phyloP scores from a whole-genome alignment of 129 eudicot genomes.

The Flaveria ramosissima region DNA sequence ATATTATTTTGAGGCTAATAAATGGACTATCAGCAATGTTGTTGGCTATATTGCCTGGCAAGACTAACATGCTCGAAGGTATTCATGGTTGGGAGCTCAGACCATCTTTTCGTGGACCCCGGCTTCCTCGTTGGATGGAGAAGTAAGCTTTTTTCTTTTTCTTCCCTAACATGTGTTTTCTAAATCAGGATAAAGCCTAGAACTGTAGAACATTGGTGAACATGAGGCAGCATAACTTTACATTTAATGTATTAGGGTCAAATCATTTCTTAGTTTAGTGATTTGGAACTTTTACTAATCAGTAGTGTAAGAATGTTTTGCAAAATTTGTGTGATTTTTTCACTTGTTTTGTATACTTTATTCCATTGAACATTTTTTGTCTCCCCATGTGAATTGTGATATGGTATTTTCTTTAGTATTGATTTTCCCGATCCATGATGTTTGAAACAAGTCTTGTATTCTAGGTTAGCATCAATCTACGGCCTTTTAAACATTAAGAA shows the following conservation, averaged over 20 bases:
- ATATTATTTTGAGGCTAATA: conserved; percentile 73
- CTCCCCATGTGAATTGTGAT: neutral
- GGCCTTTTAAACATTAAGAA: conserved; percentile 1
- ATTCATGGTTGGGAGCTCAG: conserved; percentile 99
- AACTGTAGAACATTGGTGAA: neutral
- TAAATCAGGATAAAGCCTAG: neutral
- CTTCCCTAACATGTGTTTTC: neutral
- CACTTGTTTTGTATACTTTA: conserved; percentile 3
- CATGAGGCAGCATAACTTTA: neutral
- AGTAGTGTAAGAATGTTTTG: conserved; percentile 1
- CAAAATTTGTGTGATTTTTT: neutral
- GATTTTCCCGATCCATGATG: neutral
- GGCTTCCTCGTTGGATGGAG: conserved; percentile 99
- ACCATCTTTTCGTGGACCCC: conserved; percentile 94
- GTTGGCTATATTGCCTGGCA: conserved; percentile 87
- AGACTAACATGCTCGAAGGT: conserved; percentile 89
- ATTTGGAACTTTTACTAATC: neutral
- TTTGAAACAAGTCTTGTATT: neutral
- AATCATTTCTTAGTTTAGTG: neutral
- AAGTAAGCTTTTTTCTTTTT: conserved; percentile 54
- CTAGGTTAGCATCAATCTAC: neutral
- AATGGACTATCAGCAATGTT: conserved; percentile 90
- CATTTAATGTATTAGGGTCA: neutral
- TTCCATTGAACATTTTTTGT: neutral
- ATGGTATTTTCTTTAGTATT: neutral